Conservation (phyloP, 306 rosid species). For the Sesbania bispinosa region DNA sequence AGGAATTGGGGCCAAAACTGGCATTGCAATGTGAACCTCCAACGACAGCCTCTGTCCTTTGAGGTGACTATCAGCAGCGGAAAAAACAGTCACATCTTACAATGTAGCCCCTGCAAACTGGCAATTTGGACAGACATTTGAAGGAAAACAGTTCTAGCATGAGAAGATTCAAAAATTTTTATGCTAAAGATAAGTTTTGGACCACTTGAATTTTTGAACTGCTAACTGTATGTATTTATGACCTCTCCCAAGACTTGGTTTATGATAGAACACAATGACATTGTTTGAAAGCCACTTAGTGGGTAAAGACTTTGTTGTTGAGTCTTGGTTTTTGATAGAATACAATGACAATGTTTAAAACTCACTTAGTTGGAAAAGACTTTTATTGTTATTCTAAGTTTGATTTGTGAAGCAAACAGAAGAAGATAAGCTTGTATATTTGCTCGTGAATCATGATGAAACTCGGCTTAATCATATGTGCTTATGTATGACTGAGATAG, state of each 20-base stretch:
- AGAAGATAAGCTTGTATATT: background rate
- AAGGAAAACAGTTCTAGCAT: slow-evolving; percentile 61
- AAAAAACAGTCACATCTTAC: slow-evolving; percentile 62
- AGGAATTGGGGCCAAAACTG: slow-evolving; percentile 71
- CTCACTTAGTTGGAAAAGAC: too few relatives aligned
- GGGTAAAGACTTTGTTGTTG: too few relatives aligned
- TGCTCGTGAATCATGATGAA: background rate
- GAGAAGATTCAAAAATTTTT: background rate
- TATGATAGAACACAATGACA: background rate
- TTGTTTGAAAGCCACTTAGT: background rate
- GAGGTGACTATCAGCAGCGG: slow-evolving; percentile 59
- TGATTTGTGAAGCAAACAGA: background rate
- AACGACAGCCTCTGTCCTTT: slow-evolving; percentile 68
- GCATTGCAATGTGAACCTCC: slow-evolving; percentile 67
- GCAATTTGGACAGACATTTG: slow-evolving; percentile 64
- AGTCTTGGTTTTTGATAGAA: background rate
- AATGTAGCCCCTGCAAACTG: slow-evolving; percentile 58
- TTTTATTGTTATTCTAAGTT: background rate
- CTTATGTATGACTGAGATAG: background rate
- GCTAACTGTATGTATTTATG: background rate
- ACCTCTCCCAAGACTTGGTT: background rate
- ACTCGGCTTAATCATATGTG: background rate
- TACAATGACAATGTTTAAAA: background rate
- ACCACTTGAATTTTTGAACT: background rate
- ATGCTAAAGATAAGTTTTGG: background rate